These are phyloP conservation scores for Rosellinia necatrix DNA, from an alignment of 2,329 filamentous ascomycete species.

Conservation along the genomic window DNA sequence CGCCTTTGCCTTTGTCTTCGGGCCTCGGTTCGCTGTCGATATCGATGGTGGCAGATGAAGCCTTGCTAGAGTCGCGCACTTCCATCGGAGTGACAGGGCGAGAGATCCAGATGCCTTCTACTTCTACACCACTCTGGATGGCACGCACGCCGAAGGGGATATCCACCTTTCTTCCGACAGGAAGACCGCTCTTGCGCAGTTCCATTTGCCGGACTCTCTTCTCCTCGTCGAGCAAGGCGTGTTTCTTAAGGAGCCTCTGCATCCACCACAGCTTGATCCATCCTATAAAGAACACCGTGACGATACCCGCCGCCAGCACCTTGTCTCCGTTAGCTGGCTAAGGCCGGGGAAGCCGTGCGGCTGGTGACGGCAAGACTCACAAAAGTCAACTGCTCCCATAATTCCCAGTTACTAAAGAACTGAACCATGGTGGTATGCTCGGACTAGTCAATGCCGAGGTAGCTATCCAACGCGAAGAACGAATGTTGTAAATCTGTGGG, in stretches of 20 bases:
- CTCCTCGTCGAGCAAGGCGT: conserved; percentile 69
- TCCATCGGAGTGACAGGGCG: conserved; percentile 50
- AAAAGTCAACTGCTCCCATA: conserved; percentile 91
- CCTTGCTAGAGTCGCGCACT: conserved; percentile 30
- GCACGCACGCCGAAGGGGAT: conserved; percentile 87
- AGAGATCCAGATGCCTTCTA: conserved; percentile 84
- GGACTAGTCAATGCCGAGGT: conserved; percentile 29
- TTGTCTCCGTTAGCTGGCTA: conserved; percentile 45
- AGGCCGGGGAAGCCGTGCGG: neutral
- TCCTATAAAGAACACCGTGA: conserved; percentile 70
- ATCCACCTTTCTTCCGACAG: conserved; percentile 54
- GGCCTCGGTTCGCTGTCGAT: conserved; percentile 33
- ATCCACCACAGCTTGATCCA: conserved; percentile 69
- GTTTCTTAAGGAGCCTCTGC: conserved; percentile 58
- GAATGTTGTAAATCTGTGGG: conserved; percentile 19
- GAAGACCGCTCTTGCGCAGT: conserved; percentile 60
- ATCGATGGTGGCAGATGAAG: conserved; percentile 33
- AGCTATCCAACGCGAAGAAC: conserved; percentile 27
- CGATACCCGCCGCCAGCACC: conserved; percentile 75
- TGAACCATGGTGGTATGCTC: conserved; percentile 42
- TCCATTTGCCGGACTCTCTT: conserved; percentile 59
- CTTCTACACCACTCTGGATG: conserved; percentile 78
- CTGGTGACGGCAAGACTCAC: conserved; percentile 56
- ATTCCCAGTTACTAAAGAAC: conserved; percentile 72
- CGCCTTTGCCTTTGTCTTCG: conserved; percentile 34